A percentile compares a stretch with the other conserved stretches of the same genome.
Evolutionary conservation across 2,329 filamentous ascomycete genomes (phyloP).

Genomic region (Alternaria solani): DNA sequence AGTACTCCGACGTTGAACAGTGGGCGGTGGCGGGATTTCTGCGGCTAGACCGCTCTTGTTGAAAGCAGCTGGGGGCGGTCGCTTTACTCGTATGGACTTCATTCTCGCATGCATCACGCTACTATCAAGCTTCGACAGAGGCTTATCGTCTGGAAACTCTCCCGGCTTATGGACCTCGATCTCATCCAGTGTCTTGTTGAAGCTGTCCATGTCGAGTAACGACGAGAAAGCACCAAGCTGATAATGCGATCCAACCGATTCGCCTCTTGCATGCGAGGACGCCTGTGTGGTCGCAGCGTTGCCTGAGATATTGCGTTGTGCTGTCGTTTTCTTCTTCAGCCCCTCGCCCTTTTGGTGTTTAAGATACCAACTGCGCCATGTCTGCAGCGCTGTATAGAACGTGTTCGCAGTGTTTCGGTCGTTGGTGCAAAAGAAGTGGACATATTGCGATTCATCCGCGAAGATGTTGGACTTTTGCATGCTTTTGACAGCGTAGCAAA

Average conservation of each 20-base stretch:
- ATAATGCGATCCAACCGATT: constrained; percentile 62
- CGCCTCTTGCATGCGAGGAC: constrained; percentile 38
- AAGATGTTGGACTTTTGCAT: constrained; percentile 90
- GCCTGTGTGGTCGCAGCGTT: constrained; percentile 23
- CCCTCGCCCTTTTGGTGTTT: constrained; percentile 73
- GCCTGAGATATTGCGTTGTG: constrained; percentile 33
- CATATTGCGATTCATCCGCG: constrained; percentile 81
- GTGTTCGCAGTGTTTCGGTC: constrained; percentile 71
- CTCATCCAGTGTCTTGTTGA: constrained; percentile 56
- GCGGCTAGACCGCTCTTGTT: constrained; percentile 28
- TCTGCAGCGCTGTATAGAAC: constrained; percentile 76
- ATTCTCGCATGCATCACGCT: constrained; percentile 46
- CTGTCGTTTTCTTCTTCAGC: constrained; percentile 50
- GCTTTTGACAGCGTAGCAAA: constrained; percentile 89
- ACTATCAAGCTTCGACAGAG: constrained; percentile 34
- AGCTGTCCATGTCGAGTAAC: constrained; percentile 68
- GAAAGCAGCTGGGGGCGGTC: constrained; percentile 47
- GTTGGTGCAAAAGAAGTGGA: constrained; percentile 89
- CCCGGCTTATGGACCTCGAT: constrained; percentile 35
- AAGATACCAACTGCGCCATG: constrained; percentile 92
- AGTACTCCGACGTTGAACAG: constrained; percentile 29
- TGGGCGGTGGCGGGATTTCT: constrained; percentile 25
- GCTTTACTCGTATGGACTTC: constrained; percentile 49
- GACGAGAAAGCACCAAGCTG: constrained; percentile 72
- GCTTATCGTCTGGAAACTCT: constrained; percentile 38